phyloP scores from a whole-genome alignment of 805 yeast species.

The Candida lessepsii region DNA sequence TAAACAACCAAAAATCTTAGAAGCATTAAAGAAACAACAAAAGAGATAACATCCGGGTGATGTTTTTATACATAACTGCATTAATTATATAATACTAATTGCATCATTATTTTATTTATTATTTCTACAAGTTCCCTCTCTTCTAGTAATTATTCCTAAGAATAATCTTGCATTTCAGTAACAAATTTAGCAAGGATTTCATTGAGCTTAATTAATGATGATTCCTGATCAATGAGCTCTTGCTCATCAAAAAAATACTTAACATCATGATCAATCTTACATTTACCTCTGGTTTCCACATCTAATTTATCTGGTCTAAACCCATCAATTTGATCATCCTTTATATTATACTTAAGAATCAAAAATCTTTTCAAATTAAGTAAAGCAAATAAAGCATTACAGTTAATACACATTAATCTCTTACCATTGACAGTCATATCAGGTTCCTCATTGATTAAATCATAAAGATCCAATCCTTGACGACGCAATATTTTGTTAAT shows the following conservation, averaged over 20 bases:
- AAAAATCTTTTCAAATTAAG: constrained; percentile 6
- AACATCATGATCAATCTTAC: constrained; percentile 18
- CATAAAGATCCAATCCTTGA: constrained; percentile 38
- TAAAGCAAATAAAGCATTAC: constrained; percentile 4
- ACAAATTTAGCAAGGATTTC: constrained; percentile 11
- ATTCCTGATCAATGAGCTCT: constrained; percentile 5
- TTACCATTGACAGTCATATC: neutral
- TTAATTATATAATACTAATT: too few species aligned
- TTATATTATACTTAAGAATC: constrained; percentile 5
- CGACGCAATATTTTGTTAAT: constrained; percentile 43
- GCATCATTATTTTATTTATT: too few species aligned
- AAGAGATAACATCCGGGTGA: constrained; percentile 3
- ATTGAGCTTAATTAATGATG: constrained; percentile 12
- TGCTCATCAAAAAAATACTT: constrained; percentile 11
- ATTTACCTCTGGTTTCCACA: constrained; percentile 31
- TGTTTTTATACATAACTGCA: too few species aligned
- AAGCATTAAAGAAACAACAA: constrained; percentile 1
- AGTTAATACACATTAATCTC: constrained; percentile 1
- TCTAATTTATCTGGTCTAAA: constrained; percentile 31
- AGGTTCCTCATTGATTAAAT: constrained; percentile 6
- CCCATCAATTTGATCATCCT: constrained; percentile 18
- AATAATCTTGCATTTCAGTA: constrained; percentile 7
- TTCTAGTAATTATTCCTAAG: too few species aligned
- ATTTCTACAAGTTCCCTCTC: too few species aligned
- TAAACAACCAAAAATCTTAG: neutral